Evolutionary conservation across 2,329 filamentous ascomycete species (phyloP).

Genomic region (Pestalotiopsis fici): DNA sequence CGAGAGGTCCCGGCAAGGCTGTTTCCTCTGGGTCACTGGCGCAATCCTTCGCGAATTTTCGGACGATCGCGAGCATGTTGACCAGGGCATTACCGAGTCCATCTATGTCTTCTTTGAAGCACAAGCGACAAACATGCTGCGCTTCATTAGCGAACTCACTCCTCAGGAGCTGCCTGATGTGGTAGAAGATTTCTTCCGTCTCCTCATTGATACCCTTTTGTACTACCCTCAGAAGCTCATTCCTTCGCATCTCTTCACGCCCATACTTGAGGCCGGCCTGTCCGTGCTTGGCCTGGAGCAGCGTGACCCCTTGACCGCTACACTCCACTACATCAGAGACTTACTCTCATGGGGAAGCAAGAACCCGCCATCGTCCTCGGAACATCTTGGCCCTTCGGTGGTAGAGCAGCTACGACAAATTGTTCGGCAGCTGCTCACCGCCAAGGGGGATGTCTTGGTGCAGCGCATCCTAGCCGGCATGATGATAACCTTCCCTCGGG

Average conservation of each 20-base stretch:
- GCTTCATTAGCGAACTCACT: conserved; percentile 83
- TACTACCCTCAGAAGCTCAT: conserved; percentile 89
- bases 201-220: conserved; percentile 86
- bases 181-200: conserved; percentile 95
- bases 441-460: conserved; percentile 75
- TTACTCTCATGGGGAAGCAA: conserved; percentile 85
- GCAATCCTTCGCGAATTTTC: conserved; percentile 95
- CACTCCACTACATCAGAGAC: conserved; percentile 90
- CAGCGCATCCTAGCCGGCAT: conserved; percentile 93
- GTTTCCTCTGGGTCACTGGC: conserved; percentile 97
- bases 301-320: conserved; percentile 86
- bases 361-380: conserved; percentile 64
- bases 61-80: conserved; percentile 83
- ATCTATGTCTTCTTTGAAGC: conserved; percentile 96
- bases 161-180: conserved; percentile 75
- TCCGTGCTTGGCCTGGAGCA: conserved; percentile 88
- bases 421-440: conserved; percentile 70
- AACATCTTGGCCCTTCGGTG: conserved; percentile 55
- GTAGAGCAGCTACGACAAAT: conserved; percentile 70
- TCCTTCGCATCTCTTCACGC: conserved; percentile 73
- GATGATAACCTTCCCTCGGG: conserved; percentile 98
- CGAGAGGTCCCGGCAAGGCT: conserved; percentile 82
- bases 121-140: conserved; percentile 86
- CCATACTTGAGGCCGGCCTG: conserved; percentile 85
- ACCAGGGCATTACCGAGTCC: conserved; percentile 76